A percentile compares a stretch with the other conserved stretches of the same genome.
These are phyloP conservation scores for Daldinia decipiens DNA, from an alignment of 495 filamentous ascomycete species.

Conservation along the genomic window DNA sequence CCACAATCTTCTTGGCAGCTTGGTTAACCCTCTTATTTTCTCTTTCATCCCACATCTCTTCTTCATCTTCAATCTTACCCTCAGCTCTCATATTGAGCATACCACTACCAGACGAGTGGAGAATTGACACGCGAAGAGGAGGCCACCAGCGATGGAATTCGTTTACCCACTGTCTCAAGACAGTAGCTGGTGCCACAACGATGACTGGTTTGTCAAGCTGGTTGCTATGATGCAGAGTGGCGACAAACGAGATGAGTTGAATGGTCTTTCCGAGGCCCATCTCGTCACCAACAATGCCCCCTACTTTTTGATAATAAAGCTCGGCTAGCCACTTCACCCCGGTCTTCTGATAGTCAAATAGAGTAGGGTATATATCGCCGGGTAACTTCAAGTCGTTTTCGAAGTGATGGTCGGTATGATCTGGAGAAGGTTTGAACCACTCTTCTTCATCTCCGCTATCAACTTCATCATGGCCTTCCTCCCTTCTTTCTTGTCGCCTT, in stretches of 20 bases:
- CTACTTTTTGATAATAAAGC: slow-evolving; percentile 85
- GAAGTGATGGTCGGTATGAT: slow-evolving; percentile 74
- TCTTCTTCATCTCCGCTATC: slow-evolving; percentile 65
- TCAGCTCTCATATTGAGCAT: slow-evolving; percentile 86
- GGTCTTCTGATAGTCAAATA: slow-evolving; percentile 96
- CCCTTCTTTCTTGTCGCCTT: slow-evolving; percentile 50
- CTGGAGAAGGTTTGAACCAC: slow-evolving; percentile 88
- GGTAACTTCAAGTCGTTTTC: slow-evolving; percentile 82
- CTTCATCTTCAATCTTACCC: slow-evolving; percentile 74
- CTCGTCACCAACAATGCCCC: slow-evolving; percentile 95
- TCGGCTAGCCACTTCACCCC: slow-evolving; percentile 98
- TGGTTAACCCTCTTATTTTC: slow-evolving; percentile 61
- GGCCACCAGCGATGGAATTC: slow-evolving; percentile 99
- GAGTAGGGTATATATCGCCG: slow-evolving; percentile 86
- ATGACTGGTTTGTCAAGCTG: slow-evolving; percentile 84
- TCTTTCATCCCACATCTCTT: slow-evolving; percentile 58
- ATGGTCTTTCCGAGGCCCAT: slow-evolving; percentile 98
- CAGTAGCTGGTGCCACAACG: slow-evolving; percentile 90
- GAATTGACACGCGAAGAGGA: slow-evolving; percentile 88
- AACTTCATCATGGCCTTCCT: slow-evolving; percentile 52
- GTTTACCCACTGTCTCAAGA: slow-evolving; percentile 96
- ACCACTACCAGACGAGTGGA: slow-evolving; percentile 94
- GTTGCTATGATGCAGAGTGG: slow-evolving; percentile 88
- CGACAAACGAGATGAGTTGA: slow-evolving; percentile 90
- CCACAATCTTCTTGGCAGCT: slow-evolving; percentile 78